These are phyloP conservation scores for Saccharomycopsis sp. DNA, from an alignment of 805 yeast species.

Conservation along the genomic window DNA sequence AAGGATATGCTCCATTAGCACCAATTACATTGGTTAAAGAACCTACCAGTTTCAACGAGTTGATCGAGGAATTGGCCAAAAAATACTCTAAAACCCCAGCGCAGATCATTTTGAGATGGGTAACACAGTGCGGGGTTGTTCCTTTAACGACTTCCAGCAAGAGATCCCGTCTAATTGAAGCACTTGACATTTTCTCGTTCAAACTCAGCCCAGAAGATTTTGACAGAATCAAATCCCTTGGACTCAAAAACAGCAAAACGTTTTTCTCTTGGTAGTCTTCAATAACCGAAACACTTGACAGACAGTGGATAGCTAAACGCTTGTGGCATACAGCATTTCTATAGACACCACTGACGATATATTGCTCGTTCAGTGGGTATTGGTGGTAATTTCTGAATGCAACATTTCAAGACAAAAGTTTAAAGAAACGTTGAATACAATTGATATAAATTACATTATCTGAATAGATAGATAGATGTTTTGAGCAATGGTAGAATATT, in stretches of 20 bases:
- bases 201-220: constrained; percentile 47
- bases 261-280: constrained; percentile 16
- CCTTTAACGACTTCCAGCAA: constrained; percentile 73
- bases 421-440: too few relatives aligned
- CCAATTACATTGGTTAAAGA: constrained; percentile 47
- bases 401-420: too few relatives aligned
- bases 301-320: too few relatives aligned
- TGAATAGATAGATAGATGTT: too few relatives aligned
- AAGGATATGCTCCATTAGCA: constrained; percentile 64
- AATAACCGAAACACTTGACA: too few relatives aligned
- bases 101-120: constrained; percentile 67
- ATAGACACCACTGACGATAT: too few relatives aligned
- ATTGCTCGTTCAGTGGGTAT: too few relatives aligned
- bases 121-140: constrained; percentile 52
- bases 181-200: constrained; percentile 50
- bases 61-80: constrained; percentile 37
- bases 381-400: too few relatives aligned
- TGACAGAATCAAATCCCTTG: constrained; percentile 35
- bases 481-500: too few relatives aligned
- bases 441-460: too few relatives aligned
- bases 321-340: too few relatives aligned
- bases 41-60: constrained; percentile 38
- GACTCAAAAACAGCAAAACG: constrained; percentile 23
- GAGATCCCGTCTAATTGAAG: constrained; percentile 47
- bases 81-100: constrained; percentile 57